phyloP scores from a whole-genome alignment of 2,329 filamentous ascomycete species.

The Cercospora sp. region DNA sequence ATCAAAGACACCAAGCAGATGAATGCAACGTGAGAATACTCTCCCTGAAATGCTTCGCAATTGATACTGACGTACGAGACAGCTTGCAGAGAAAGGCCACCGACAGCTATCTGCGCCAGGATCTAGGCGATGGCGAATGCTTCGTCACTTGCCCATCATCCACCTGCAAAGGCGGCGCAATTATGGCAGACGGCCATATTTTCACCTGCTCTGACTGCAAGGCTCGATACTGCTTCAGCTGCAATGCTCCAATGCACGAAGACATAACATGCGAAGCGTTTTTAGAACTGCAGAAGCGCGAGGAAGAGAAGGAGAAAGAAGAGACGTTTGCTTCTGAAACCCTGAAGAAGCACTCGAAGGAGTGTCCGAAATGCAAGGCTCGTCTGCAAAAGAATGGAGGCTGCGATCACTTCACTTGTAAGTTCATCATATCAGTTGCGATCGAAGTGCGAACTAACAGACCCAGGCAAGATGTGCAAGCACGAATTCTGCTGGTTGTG shows the following conservation, averaged over 20 bases:
- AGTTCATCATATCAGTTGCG: not conserved
- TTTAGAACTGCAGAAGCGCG: not conserved
- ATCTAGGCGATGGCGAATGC: not conserved
- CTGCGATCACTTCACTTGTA: conserved; percentile 15
- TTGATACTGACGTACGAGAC: not conserved
- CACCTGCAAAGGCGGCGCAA: not conserved
- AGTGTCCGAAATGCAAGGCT: conserved; percentile 16
- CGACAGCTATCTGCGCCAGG: not conserved
- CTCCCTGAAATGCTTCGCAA: no score
- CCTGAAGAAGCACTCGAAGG: conserved; percentile 14
- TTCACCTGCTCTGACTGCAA: conserved; percentile 15
- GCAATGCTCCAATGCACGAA: conserved; percentile 16
- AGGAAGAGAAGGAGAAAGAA: conserved; percentile 7
- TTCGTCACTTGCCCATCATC: conserved; percentile 13
- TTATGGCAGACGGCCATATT: conserved; percentile 15
- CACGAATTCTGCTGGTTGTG: conserved; percentile 25
- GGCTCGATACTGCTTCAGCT: conserved; percentile 14
- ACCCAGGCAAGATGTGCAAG: conserved; percentile 14
- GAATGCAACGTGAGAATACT: not conserved
- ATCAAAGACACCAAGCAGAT: not conserved
- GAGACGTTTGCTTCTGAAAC: not conserved
- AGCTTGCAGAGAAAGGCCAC: conserved; percentile 16
- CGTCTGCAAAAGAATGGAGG: conserved; percentile 7
- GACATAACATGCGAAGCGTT: conserved; percentile 7
- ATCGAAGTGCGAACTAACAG: not conserved